Evolutionary conservation across 1,139 yeast genomes (phyloP).

Genomic region (Diutina neorugosa): DNA sequence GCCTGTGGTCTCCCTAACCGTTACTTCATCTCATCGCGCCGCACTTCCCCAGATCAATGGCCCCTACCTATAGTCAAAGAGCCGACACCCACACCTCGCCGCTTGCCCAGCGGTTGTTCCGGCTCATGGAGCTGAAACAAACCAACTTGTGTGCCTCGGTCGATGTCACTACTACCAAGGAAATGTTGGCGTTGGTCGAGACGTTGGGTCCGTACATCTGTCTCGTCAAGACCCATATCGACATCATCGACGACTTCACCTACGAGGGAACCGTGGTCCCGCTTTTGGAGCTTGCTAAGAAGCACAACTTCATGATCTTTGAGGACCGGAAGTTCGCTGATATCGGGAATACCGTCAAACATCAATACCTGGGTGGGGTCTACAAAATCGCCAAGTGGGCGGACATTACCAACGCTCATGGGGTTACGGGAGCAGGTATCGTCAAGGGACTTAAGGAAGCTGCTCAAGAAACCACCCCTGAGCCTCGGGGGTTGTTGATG

Average conservation of each 20-base stretch:
- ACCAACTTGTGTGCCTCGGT: slow-evolving; percentile 94
- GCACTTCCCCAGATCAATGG: slow-evolving; percentile 9
- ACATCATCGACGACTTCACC: slow-evolving; percentile 79
- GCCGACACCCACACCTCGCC: slow-evolving; percentile 64
- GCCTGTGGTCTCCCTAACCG: no score
- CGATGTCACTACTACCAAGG: slow-evolving; percentile 72
- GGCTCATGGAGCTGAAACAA: slow-evolving; percentile 66
- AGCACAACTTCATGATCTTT: slow-evolving; percentile 10
- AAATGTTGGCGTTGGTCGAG: slow-evolving; percentile 61
- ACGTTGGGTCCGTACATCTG: slow-evolving; percentile 85
- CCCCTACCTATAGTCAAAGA: slow-evolving; percentile 47
- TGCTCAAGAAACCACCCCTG: slow-evolving; percentile 50
- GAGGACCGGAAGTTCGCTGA: slow-evolving; percentile 81
- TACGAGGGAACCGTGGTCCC: slow-evolving; percentile 73
- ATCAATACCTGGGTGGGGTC: slow-evolving; percentile 86
- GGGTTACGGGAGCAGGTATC: slow-evolving; percentile 92
- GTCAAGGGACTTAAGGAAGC: slow-evolving; percentile 82
- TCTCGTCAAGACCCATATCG: slow-evolving; percentile 88
- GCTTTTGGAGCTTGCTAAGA: slow-evolving; percentile 24
- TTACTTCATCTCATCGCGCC: not conserved
- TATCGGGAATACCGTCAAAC: slow-evolving; percentile 95
- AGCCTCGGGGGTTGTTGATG: slow-evolving; percentile 85
- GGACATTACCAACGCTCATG: slow-evolving; percentile 95
- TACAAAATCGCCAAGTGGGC: slow-evolving; percentile 89
- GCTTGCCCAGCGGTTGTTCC: slow-evolving; percentile 64